Conservation (phyloP, 176 grass and related monocot genomes). For the Pharus latifolius region DNA sequence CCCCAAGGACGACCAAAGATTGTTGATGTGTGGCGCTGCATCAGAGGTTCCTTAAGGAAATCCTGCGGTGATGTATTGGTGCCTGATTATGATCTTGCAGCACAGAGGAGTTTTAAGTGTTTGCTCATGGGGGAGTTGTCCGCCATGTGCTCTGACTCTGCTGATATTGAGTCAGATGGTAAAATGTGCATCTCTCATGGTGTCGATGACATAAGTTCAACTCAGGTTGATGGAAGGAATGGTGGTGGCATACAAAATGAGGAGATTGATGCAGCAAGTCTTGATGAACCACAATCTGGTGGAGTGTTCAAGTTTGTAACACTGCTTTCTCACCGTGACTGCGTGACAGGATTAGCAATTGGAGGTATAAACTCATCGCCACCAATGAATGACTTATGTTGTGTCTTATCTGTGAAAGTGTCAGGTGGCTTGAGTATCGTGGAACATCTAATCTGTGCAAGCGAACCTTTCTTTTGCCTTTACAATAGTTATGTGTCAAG, state of each 20-base stretch:
- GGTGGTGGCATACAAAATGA: neutral
- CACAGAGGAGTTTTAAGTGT: conserved; percentile 37
- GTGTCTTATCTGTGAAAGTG: neutral
- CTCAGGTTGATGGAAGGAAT: conserved; percentile 12
- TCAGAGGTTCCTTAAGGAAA: conserved; percentile 22
- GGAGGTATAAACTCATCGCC: conserved; percentile 50
- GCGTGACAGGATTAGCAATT: conserved; percentile 65
- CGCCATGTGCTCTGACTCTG: conserved; percentile 5
- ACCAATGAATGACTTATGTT: neutral
- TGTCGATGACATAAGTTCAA: conserved; percentile 10
- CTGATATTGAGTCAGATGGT: conserved; percentile 16
- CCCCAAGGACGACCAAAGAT: conserved; percentile 39
- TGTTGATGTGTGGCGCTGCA: conserved; percentile 47
- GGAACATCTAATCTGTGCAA: neutral
- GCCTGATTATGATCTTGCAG: conserved; percentile 19
- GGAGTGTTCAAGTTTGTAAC: conserved; percentile 27
- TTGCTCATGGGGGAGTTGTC: conserved; percentile 45
- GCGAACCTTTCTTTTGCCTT: neutral
- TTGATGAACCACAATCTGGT: neutral
- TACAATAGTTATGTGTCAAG: neutral
- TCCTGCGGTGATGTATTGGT: conserved; percentile 13
- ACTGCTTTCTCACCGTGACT: conserved; percentile 68
- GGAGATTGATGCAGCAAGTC: conserved; percentile 1
- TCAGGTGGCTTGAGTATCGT: neutral
- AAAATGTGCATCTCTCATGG: conserved; percentile 2